Percentiles rank a stretch among this genome's conserved stretches.
phyloP scores from a whole-genome alignment of 192 early-diverging fungal species.

The Coemansia sp. region DNA sequence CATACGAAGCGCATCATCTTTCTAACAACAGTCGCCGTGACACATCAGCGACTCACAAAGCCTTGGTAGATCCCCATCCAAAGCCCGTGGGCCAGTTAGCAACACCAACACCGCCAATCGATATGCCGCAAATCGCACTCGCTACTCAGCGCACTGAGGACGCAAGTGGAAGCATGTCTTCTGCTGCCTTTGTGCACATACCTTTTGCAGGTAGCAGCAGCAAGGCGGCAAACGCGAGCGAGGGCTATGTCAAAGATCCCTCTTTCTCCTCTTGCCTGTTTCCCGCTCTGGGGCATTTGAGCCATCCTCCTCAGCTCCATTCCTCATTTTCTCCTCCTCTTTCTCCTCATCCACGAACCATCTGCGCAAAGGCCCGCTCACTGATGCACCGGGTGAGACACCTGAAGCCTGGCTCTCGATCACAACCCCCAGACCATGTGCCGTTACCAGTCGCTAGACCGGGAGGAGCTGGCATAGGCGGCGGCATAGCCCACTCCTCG shows the following conservation, averaged over 20 bases:
- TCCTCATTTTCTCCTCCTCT: constrained; percentile 55
- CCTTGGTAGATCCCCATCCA: not conserved
- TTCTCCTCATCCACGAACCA: constrained; percentile 40
- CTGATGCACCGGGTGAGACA: constrained; percentile 41
- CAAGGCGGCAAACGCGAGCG: not conserved
- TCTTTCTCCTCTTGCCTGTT: constrained; percentile 13
- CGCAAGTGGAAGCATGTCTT: not conserved
- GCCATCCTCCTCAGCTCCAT: constrained; percentile 21
- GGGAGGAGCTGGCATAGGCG: not conserved
- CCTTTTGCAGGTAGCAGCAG: constrained; percentile 10
- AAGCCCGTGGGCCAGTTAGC: not conserved
- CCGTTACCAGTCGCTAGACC: not conserved
- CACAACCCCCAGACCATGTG: constrained; percentile 5
- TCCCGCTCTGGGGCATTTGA: constrained; percentile 3
- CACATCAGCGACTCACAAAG: constrained; percentile 1
- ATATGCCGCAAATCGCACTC: not conserved
- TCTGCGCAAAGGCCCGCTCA: constrained; percentile 41
- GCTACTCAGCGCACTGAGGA: not conserved
- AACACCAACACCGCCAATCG: constrained; percentile 5
- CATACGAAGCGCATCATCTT: not conserved
- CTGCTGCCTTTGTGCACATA: constrained; percentile 5
- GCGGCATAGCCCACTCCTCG: constrained; percentile 7
- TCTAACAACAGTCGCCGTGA: not conserved
- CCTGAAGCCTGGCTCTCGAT: constrained; percentile 13
- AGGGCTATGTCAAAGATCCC: not conserved